Evolutionary conservation across 805 yeast genomes (phyloP), one percentile per base, ranked within the genome.

Genomic region (Martiniozyma abietophila): DNA sequence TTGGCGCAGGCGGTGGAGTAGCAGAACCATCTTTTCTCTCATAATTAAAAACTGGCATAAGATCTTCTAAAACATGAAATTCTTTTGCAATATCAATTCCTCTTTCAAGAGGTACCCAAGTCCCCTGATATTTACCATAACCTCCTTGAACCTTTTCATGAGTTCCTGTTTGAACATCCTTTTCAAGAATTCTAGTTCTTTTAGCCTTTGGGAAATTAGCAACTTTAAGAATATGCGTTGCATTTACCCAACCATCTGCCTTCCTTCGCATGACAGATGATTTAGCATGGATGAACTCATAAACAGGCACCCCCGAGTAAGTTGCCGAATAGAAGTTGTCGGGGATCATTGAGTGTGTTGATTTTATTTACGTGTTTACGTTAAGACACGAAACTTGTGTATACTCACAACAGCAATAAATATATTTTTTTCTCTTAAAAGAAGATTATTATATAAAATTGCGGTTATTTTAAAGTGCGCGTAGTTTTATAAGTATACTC

Each of bases 111-210:
- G 97, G 97, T 5, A 88, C 89, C 96, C 96, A 88, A 3, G 97
- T 88, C 12, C 97, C 97, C 58, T 89, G 97, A 57, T 86, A 89
- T 51, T 88, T 79, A 35, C 97, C 97, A 54, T 86, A 88, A 3
- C 97, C 97, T 42, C 97, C 97, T 57, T 88, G 97, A 16, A 88
- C 85, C 55, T 89, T 89, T 50, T 88, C 96, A 54, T 88, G 96
- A 14, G 66, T 59, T 5, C 94, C 95, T 27, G 70, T 71, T 51
- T 89, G 96, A n/a, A 89, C 95, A 43, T 88, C 96, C 49, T 80
- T 76, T 54, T 88, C 97, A 47, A 88, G 67, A 42, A 88, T 85
- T 48, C 94, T 78, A 14, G 96, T 88, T 45, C 97, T 64, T 55
- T 82, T 85, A 1, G 96, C 95, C 58, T 88, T 88, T 41, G 96